Evolutionary conservation across 176 grass and related monocot species (phyloP), one percentile per base, ranked within the genome.

Genomic region (Oryza glaberrima): DNA sequence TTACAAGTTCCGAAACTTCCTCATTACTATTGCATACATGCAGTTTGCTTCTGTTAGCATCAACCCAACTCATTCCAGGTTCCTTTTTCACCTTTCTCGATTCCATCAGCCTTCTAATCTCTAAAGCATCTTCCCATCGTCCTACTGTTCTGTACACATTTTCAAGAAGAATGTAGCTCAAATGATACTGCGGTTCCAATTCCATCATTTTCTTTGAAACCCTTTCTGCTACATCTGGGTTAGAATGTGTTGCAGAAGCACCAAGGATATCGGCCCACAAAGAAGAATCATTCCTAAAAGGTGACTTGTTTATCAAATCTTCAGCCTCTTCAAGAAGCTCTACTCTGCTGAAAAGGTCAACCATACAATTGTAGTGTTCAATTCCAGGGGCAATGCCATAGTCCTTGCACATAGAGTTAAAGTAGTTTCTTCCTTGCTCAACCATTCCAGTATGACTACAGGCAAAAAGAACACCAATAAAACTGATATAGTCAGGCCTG

Each of bases 361-460:
- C 92, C 80, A 98, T 95, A 77, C 95, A 98, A 83, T 83, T 98
- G 40, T 92, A 90, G 70, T 98, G 95, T 77, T 98, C 95, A 43
- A 93, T 75, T 73, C 91, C 90, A 76, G 95, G 82, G 30, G 45
- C 34, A 32, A 93, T 93, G 5, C 58, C 76, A 36, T 95, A 91
- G 40, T 86, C 84, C 17, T 81, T 86, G 63, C 70, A 76, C 92
- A 98, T 90, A 41, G 87, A 90, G 69, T 88, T 88, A 65, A 95
- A 95, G 77, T 94, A 83, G 13, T 68, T 86, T 70, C 81, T 92
- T 78, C 91, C 92, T 87, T 93, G 70, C 68, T 95, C 81, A 70
- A 95, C 87, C 87, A 93, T 86, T 35, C 95, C 91, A 22, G 87
- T 80, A 75, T 98, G 95, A 73, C 89, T 91, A 75, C 91, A 98